Evolutionary conservation across 208 protist genomes (phyloP), one percentile per base, ranked within the genome.

Genomic region (Acanthamoeba royreba): DNA sequence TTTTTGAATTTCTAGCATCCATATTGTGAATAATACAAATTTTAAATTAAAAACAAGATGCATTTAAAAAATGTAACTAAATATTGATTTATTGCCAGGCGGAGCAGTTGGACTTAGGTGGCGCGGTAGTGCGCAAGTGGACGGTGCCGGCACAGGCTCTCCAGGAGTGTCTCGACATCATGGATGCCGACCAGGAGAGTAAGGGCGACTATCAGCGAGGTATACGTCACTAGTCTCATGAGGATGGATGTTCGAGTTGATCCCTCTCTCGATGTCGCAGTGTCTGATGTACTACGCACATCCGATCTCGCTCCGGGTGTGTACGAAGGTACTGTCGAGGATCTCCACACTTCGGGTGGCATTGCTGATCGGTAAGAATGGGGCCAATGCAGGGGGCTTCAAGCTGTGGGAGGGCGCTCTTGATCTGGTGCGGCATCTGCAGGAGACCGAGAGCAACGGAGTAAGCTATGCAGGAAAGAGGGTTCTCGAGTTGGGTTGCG

Each of bases 401-500:
- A 92, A 92, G 86, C 55, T 77, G n/a, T 92, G 86, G 86, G 86
- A 92, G 55, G 35, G 86, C 40, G 49, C 86, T 7, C 22, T 42
- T 35, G 86, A 92, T 25, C 86, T 92, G 35, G 61, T 77, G 15
- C 17, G 7, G 15, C 81, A 89, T 31, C 35, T 89, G 4, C 46
- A 89, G 81, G 52, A 63, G 17, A 55, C 15, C 0, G 46, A 63
- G 47, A 89, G 40, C 46, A 22, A 55, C 13, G 52, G 33, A 0
- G 81, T 89, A 9, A 89, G 47, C 81, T 89, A 63, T 28, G 49
- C 45, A 13, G 55, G 86, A 5, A 92, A 92, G 86, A 9, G 52
- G 28, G 86, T 77, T 9, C 58, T 92, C 43, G 86, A 92, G n/a
- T 31, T 92, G 86, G 86, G 86, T 42, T 92, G 86, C 61, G 86